A percentile compares a stretch with the other conserved stretches of the same genome.
Conservation (phyloP, 371 early-diverging fungal species). For the Entomophthora muscae region DNA sequence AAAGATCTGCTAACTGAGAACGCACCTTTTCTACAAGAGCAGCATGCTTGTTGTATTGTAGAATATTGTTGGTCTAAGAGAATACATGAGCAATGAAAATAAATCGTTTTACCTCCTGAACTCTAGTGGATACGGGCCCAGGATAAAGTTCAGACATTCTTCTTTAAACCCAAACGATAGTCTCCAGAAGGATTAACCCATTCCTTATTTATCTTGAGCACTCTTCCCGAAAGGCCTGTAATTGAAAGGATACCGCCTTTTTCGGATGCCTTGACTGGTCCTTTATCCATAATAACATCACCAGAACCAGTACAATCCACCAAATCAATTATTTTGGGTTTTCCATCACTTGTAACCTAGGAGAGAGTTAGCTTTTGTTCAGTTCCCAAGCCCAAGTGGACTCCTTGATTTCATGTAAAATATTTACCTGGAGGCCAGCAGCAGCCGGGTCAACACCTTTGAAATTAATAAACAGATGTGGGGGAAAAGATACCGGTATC, state of each 20-base stretch:
- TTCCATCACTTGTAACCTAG: constrained; percentile 65
- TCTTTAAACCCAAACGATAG: constrained; percentile 70
- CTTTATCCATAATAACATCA: constrained; percentile 44
- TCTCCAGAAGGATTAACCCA: constrained; percentile 69
- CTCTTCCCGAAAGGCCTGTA: constrained; percentile 56
- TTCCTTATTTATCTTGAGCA: constrained; percentile 39
- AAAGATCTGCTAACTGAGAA: constrained; percentile 32
- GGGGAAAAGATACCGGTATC: constrained; percentile 48
- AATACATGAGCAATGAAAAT: neutral
- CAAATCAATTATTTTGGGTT: constrained; percentile 75
- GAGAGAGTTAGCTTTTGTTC: no score
- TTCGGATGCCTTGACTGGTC: constrained; percentile 20
- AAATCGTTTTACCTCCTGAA: constrained; percentile 34
- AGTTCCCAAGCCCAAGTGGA: no score
- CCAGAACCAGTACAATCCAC: constrained; percentile 87
- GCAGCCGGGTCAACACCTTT: constrained; percentile 76
- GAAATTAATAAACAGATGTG: constrained; percentile 15
- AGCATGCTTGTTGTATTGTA: neutral
- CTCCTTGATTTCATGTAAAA: no score
- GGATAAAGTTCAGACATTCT: constrained; percentile 65
- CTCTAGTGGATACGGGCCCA: constrained; percentile 24
- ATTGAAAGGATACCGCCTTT: constrained; percentile 26
- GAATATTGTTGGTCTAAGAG: neutral
- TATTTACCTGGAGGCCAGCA: constrained; percentile 45
- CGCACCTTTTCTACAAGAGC: constrained; percentile 30